A percentile compares a stretch with the other conserved stretches of the same genome.
These are phyloP conservation scores for Aspergillus baeticus DNA, from an alignment of 495 filamentous ascomycete genomes.

Conservation along the genomic window DNA sequence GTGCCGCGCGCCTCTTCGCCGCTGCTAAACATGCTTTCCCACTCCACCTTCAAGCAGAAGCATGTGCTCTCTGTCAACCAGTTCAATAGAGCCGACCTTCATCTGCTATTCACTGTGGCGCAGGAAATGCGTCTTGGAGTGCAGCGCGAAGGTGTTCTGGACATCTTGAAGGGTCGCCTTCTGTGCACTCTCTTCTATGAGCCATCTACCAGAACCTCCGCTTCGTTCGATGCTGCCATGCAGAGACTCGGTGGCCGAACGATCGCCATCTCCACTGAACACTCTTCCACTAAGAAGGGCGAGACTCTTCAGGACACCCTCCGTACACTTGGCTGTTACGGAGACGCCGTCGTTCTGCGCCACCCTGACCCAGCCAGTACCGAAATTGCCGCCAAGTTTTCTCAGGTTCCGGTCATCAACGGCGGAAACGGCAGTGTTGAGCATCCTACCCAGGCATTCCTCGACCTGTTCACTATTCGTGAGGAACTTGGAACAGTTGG, in stretches of 20 bases:
- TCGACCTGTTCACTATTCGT: slow-evolving; percentile 98
- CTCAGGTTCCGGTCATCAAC: slow-evolving; percentile 89
- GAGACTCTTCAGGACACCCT: slow-evolving; percentile 92
- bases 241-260: slow-evolving; percentile 88
- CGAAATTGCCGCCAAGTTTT: slow-evolving; percentile 78
- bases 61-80: slow-evolving; percentile 89
- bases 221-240: slow-evolving; percentile 97
- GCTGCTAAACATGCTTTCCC: slow-evolving; percentile 68
- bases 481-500: slow-evolving; percentile 95
- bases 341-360: slow-evolving; percentile 89
- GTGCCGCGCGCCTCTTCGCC: slow-evolving; percentile 52
- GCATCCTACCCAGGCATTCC: slow-evolving; percentile 96
- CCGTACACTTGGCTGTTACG: slow-evolving; percentile 89
- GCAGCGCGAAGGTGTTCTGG: slow-evolving; percentile 82
- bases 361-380: slow-evolving; percentile 81
- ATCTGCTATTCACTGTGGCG: slow-evolving; percentile 91
- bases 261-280: slow-evolving; percentile 71
- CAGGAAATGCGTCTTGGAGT: slow-evolving; percentile 95
- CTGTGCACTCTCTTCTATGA: slow-evolving; percentile 95
- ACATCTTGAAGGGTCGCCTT: slow-evolving; percentile 79
- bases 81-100: slow-evolving; percentile 81
- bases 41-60: slow-evolving; percentile 79
- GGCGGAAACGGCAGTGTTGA: slow-evolving; percentile 93
- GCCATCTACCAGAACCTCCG: slow-evolving; percentile 91
- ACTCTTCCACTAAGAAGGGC: slow-evolving; percentile 88